A percentile compares a stretch with the other conserved stretches of the same genome.
phyloP scores from a whole-genome alignment of 176 grass and related monocot species.

The Triticum monococcum region DNA sequence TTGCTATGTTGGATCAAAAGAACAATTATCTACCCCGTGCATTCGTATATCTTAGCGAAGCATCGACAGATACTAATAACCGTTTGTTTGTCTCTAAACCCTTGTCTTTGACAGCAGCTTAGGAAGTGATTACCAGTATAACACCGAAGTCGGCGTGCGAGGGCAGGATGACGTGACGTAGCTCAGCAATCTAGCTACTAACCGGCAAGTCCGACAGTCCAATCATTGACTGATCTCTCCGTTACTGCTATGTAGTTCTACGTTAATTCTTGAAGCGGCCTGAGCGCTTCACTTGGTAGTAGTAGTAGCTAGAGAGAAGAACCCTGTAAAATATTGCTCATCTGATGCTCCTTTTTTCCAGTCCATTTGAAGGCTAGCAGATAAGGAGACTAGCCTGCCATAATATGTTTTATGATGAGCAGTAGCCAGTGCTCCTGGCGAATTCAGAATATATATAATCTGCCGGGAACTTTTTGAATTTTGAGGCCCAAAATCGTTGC shows the following conservation, averaged over 20 bases:
- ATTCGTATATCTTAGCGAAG: neutral
- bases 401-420: neutral
- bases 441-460: neutral
- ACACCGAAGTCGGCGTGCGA: neutral
- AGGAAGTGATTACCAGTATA: constrained; percentile 20
- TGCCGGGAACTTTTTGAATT: neutral
- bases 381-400: neutral
- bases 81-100: neutral
- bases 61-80: neutral
- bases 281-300: constrained; percentile 22
- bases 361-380: neutral
- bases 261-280: constrained; percentile 29
- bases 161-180: constrained; percentile 32
- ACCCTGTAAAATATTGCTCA: neutral
- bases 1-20: neutral
- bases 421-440: neutral
- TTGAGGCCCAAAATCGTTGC: neutral
- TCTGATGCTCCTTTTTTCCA: neutral
- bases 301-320: constrained; percentile 14
- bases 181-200: constrained; percentile 36
- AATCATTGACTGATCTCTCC: constrained; percentile 13
- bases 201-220: constrained; percentile 12
- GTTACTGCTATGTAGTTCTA: neutral
- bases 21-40: neutral
- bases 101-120: constrained; percentile 23